These are phyloP conservation scores for Beauveria brongniartii DNA, from an alignment of 2,329 filamentous ascomycete species.

Conservation along the genomic window DNA sequence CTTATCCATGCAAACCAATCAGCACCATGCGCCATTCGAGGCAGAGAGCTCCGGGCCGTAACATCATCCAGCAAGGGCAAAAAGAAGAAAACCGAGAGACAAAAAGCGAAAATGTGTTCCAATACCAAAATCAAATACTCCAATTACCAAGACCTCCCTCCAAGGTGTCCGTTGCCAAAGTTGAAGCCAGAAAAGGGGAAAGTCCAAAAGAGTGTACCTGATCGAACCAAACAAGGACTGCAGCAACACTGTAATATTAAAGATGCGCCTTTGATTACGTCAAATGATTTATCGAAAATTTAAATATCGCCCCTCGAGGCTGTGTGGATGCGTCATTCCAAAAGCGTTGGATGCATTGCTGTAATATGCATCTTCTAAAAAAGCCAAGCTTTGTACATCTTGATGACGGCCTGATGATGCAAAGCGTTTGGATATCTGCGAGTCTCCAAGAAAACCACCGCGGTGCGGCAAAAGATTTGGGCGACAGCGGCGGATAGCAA, in stretches of 20 bases:
- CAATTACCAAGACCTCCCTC: slow-evolving; percentile 6
- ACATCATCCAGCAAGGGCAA: slow-evolving; percentile 1
- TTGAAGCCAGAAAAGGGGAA: slow-evolving; percentile 8
- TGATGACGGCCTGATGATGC: slow-evolving; percentile 11
- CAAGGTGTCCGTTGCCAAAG: background rate
- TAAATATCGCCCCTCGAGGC: slow-evolving; percentile 9
- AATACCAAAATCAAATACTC: slow-evolving; percentile 12
- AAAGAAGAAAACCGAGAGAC: background rate
- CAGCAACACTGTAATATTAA: background rate
- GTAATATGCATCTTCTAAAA: slow-evolving; percentile 11
- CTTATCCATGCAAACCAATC: slow-evolving; percentile 7
- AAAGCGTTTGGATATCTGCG: slow-evolving; percentile 23
- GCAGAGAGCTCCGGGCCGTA: background rate
- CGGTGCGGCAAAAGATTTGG: slow-evolving; percentile 32
- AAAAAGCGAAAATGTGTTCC: background rate
- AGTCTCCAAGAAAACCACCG: slow-evolving; percentile 23
- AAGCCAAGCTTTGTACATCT: slow-evolving; percentile 1
- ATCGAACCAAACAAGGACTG: background rate
- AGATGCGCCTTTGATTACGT: background rate
- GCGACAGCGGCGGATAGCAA: slow-evolving; percentile 33
- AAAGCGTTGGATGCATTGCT: slow-evolving; percentile 12
- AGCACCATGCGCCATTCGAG: background rate
- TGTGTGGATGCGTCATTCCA: slow-evolving; percentile 8
- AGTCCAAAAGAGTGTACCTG: background rate
- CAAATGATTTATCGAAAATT: slow-evolving; percentile 12